Conservation (phyloP, 2,329 filamentous ascomycete species). For the Calonectria pteridis region DNA sequence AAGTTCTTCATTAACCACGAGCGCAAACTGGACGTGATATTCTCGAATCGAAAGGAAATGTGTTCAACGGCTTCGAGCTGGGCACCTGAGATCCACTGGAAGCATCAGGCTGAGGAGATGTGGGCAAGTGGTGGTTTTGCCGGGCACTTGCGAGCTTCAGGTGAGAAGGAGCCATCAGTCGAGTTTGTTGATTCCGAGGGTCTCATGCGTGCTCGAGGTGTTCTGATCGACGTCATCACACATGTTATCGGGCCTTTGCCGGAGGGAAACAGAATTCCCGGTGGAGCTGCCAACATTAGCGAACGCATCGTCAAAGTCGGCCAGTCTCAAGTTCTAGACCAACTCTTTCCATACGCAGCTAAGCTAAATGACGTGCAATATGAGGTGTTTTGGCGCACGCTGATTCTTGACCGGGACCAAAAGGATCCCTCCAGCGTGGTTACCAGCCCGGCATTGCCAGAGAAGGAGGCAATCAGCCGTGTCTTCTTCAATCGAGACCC, state of each 20-base stretch:
- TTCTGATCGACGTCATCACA: not conserved
- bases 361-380: not conserved
- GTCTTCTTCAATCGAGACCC: not conserved
- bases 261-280: not conserved
- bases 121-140: not conserved
- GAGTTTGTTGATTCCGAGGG: not conserved
- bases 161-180: not conserved
- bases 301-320: not conserved
- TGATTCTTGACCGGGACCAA: not conserved
- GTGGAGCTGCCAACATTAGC: not conserved
- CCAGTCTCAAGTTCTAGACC: not conserved
- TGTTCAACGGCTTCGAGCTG: not conserved
- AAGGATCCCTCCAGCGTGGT: not conserved
- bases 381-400: slow-evolving; percentile 1
- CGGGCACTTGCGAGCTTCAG: not conserved
- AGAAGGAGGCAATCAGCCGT: not conserved
- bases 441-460: not conserved
- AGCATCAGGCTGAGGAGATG: not conserved
- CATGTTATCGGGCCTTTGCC: not conserved
- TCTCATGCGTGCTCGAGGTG: not conserved
- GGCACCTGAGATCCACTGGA: not conserved
- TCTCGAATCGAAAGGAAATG: not conserved
- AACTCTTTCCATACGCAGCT: not conserved
- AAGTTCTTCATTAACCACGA: not conserved
- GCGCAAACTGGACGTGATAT: not conserved